phyloP scores from a whole-genome alignment of 2,329 filamentous ascomycete species.

The Diaporthe sp. region DNA sequence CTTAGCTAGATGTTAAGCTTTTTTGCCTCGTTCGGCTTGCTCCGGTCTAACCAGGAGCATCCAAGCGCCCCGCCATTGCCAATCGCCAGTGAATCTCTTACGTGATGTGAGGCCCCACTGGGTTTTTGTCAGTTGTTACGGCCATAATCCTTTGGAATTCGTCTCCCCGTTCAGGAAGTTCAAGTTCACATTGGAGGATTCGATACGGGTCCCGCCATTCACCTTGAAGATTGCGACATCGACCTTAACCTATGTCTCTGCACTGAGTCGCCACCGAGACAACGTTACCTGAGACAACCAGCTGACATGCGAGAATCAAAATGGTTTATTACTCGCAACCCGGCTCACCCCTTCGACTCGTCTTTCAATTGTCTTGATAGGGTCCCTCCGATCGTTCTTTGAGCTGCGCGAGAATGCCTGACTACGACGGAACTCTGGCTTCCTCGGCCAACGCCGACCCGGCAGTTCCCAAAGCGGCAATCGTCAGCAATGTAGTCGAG shows the following conservation, averaged over 20 bases:
- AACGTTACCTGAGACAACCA: neutral
- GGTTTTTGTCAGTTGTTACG: neutral
- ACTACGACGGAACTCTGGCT: neutral
- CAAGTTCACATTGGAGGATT: neutral
- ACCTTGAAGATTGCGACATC: neutral
- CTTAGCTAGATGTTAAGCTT: neutral
- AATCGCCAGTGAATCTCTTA: neutral
- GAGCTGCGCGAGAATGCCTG: neutral
- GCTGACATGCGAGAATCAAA: neutral
- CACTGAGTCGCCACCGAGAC: neutral
- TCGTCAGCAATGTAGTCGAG: neutral
- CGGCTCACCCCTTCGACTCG: no score
- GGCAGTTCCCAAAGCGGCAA: neutral
- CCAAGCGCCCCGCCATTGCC: neutral
- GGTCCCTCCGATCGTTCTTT: neutral
- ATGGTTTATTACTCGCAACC: neutral
- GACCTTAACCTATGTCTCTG: neutral
- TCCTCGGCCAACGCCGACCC: no score
- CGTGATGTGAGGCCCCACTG: conserved; percentile 12
- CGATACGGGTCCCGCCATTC: neutral
- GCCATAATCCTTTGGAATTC: neutral
- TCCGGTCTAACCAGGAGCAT: neutral
- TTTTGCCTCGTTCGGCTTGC: neutral
- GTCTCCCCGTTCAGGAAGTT: neutral
- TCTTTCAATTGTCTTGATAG: neutral